A percentile compares a stretch with the other conserved stretches of the same genome.
Conservation (phyloP, 805 yeast genomes). For the Nakazawaea pomicola region DNA sequence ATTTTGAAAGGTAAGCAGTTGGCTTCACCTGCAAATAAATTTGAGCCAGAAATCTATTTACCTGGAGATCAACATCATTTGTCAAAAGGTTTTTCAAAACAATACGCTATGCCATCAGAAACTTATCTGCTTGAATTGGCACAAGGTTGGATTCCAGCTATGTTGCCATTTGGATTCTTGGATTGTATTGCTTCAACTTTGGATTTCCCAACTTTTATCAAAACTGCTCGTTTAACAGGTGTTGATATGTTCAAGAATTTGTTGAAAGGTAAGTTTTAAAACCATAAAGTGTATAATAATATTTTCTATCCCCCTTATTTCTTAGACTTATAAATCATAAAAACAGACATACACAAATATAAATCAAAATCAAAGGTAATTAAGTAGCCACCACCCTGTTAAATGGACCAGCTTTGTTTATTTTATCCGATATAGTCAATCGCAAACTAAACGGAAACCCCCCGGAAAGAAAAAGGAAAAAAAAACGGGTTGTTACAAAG, state of each 20-base stretch:
- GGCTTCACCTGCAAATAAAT: conserved; percentile 65
- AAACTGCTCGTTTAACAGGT: conserved; percentile 73
- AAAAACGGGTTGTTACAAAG: too few species aligned
- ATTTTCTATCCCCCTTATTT: too few species aligned
- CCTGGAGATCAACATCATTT: conserved; percentile 90
- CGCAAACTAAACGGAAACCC: too few species aligned
- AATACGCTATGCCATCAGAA: conserved; percentile 79
- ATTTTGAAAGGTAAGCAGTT: conserved; percentile 75
- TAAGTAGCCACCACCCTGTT: too few species aligned
- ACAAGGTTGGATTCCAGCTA: conserved; percentile 97
- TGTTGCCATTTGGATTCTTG: conserved; percentile 93
- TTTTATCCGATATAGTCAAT: too few species aligned
- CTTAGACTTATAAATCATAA: not conserved
- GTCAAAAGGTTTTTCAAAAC: conserved; percentile 68
- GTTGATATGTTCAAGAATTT: conserved; percentile 71
- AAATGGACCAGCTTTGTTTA: too few species aligned
- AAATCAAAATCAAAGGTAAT: too few species aligned
- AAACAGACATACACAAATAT: too few species aligned
- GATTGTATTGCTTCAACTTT: conserved; percentile 77
- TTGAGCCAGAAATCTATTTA: conserved; percentile 61
- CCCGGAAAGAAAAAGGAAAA: too few species aligned
- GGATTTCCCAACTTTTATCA: conserved; percentile 62
- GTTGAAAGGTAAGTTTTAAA: conserved; percentile 62
- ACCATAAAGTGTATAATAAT: too few species aligned
- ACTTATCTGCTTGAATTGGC: conserved; percentile 91